Evolutionary conservation across 495 filamentous ascomycete genomes (phyloP).

Genomic region (Xylaria longipes): DNA sequence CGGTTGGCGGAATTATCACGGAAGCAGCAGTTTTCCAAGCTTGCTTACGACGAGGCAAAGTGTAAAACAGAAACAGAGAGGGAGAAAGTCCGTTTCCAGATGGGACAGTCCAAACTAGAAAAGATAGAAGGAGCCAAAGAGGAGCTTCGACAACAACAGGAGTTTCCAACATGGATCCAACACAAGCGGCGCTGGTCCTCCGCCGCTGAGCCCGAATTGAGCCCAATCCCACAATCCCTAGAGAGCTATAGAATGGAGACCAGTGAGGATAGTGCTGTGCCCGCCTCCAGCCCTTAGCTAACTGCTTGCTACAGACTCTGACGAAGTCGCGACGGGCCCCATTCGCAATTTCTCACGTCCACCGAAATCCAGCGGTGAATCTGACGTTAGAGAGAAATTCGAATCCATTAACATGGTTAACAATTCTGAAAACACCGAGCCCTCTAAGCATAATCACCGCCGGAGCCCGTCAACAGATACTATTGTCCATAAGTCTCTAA

Average conservation of each 20-base stretch:
- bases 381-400: not conserved
- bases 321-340: constrained; percentile 13
- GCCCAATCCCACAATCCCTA: constrained; percentile 54
- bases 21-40: constrained; percentile 36
- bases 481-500: constrained; percentile 32
- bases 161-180: constrained; percentile 46
- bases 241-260: constrained; percentile 35
- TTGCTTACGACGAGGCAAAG: constrained; percentile 41
- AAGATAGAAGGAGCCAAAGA: constrained; percentile 45
- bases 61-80: constrained; percentile 39
- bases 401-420: not conserved
- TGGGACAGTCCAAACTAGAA: constrained; percentile 41
- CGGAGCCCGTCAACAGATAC: constrained; percentile 34
- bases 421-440: not conserved
- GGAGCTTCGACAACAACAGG: constrained; percentile 40
- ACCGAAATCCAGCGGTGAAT: not conserved
- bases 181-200: constrained; percentile 55
- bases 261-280: constrained; percentile 33
- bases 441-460: constrained; percentile 9
- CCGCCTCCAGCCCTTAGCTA: not conserved
- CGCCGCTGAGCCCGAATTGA: constrained; percentile 50
- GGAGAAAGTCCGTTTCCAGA: constrained; percentile 36
- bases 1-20: constrained; percentile 39
- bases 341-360: constrained; percentile 34
- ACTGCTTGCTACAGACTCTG: constrained; percentile 26